Evolutionary conservation across 257 asterid genomes (phyloP).

Genomic region (Lycium ferocissimum): DNA sequence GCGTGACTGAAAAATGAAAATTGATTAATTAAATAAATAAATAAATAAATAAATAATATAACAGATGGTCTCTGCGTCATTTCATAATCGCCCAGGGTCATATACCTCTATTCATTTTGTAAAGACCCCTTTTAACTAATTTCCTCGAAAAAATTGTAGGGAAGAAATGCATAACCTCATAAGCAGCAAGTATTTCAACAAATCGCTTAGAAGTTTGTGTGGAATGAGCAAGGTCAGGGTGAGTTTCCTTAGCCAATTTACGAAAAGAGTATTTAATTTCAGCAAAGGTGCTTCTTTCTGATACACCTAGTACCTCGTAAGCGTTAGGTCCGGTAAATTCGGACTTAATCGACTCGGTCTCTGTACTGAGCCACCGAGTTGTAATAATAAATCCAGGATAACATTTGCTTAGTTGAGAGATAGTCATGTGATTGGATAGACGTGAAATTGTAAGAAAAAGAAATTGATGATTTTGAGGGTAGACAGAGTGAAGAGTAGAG

Average conservation of each 20-base stretch:
- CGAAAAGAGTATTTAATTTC: constrained; percentile 83
- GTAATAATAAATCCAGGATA: constrained; percentile 34
- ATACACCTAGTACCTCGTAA: constrained; percentile 77
- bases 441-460: background rate
- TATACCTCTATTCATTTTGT: too few relatives aligned
- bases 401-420: background rate
- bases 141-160: too few relatives aligned
- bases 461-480: background rate
- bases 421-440: background rate
- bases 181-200: constrained; percentile 81
- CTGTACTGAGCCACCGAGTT: constrained; percentile 59
- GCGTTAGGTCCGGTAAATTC: constrained; percentile 75
- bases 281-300: constrained; percentile 66
- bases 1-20: background rate
- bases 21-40: too few relatives aligned
- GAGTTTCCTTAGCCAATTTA: constrained; percentile 55
- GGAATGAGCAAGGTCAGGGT: too few relatives aligned
- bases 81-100: too few relatives aligned
- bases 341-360: constrained; percentile 58
- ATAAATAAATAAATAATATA: too few relatives aligned
- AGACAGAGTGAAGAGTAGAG: background rate
- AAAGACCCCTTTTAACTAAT: too few relatives aligned
- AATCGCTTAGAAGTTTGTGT: constrained; percentile 50
- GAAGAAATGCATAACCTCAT: constrained; percentile 59
- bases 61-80: too few relatives aligned